Base-by-base conservation (phyloP, 768 basidiomycete species). In the Phylloporus arenicola region DNA sequence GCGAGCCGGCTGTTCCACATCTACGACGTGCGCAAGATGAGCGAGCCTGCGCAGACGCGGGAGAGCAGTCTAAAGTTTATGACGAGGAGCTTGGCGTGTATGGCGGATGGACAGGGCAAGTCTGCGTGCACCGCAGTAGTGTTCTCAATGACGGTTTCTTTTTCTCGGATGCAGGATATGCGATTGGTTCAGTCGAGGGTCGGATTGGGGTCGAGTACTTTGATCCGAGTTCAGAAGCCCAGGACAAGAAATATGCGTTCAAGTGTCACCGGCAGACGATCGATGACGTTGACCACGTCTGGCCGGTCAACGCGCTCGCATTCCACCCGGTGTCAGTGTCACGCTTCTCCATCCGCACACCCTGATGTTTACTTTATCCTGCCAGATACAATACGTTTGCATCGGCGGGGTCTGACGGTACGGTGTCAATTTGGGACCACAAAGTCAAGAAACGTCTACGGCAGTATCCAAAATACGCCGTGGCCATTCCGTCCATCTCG, bases 171-270 rank as follows among this genome's bases (percentile, higher is more conserved):
- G 2, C n/a, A 49, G 48, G 48, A 11, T 99, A 91, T 68, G 93
- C 93, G 11, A 91, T 86, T 0, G 89, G 87, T 0, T 93, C 91
- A 0, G 92, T 94, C 13, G 96, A 99, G 61, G 96, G 96, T 1
- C 80, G 96, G 20, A 96, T 98, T 51, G 92, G 94, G 0, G 93
- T 98, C 27, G 96, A 99, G 67, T 99, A 95, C 67, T 94, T 96
- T 58, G 91, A 97, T 56, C 83, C 89, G 2, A 80, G 80, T 4
- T 76, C 84, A 0, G 80, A 81, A 22, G 75, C 77, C 0, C 95
- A 98, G 67, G 84, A 86, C n/a, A 77, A 80, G 57, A 85, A 68
- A 22, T 68, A 84, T 67, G 96, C 96, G 3, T 99, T 97, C 80
- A 93, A 96, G 65, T 96, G 94, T 56, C 95, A 99, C 62, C 79